Conservation (phyloP, 352 stramenopile genomes). For the Globisporangium acanthophoron region DNA sequence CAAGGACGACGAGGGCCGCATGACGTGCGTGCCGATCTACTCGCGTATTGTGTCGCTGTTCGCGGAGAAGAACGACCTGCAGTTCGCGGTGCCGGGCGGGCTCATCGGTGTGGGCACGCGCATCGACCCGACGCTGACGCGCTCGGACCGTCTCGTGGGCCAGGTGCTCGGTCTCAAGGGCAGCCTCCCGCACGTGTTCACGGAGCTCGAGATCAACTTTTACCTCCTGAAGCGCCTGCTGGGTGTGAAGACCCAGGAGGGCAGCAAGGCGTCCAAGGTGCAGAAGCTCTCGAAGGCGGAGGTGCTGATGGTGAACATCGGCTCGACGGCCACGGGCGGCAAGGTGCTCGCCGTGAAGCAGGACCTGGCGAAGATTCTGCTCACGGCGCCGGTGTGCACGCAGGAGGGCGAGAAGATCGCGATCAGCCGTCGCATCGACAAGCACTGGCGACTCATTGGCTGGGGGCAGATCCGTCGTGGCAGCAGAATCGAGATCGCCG, state of each 20-base stretch:
- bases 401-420: slow-evolving; percentile 99
- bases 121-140: slow-evolving; percentile 99
- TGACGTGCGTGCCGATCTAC: slow-evolving; percentile 93
- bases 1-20: slow-evolving; percentile 96
- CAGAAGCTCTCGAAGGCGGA: slow-evolving; percentile 98
- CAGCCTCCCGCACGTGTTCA: slow-evolving; percentile 98
- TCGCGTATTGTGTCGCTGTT: slow-evolving; percentile 96
- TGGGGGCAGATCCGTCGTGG: slow-evolving; percentile 99
- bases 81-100: slow-evolving; percentile 98
- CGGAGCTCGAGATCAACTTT: slow-evolving; percentile 99
- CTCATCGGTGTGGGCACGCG: slow-evolving; percentile 99
- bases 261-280: slow-evolving; percentile 98
- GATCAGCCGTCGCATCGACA: slow-evolving; percentile 98
- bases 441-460: slow-evolving; percentile 99
- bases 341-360: slow-evolving; percentile 94
- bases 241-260: slow-evolving; percentile 98
- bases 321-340: slow-evolving; percentile 97
- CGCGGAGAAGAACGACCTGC: slow-evolving; percentile 99
- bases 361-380: slow-evolving; percentile 98
- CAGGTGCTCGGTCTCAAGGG: slow-evolving; percentile 97
- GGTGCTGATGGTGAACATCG: slow-evolving; percentile 99
- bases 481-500: slow-evolving; percentile 91
- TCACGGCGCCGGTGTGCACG: slow-evolving; percentile 99
- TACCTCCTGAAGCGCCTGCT: slow-evolving; percentile 99
- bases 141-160: slow-evolving; percentile 98